Base-by-base conservation (phyloP, 352 stramenopile species). In the Globisporangium radiosum region DNA sequence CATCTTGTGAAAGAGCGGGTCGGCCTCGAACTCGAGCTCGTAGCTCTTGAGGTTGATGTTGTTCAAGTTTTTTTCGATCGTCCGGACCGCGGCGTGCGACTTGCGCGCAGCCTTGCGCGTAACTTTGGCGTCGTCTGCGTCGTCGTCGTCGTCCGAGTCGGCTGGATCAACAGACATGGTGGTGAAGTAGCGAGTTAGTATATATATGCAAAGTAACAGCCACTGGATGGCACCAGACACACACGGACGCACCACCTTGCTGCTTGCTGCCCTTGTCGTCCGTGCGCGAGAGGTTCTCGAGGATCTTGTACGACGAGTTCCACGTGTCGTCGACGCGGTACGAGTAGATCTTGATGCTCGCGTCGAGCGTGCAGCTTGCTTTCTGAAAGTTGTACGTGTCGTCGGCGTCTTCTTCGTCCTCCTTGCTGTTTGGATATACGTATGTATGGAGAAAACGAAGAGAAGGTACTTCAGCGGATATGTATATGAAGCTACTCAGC, bases 311-410 rank as follows among this genome's bases (percentile, higher is more conserved):
- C 51, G 90, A 98, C 52, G 90, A 97, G 44, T 96, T 90, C 81
- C 97, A 97, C 52, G 97, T 98, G 69, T 99, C 96, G 66, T 99
- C 97, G 39, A 99, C 97, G 57, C 97, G 92, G 70, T 98, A 98
- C 43, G 93, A 98, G 73, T 99, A 99, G 63, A 99, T 99, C 73
- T 99, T 99, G 33, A 99, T 94, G 64, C 88, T 98, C 2, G 97
- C 96, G 68, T 99, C 96, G n/a, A 99, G 68, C 15, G 96, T 99
- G 70, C 96, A 99, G 60, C 87, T 98, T 36, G 97, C 97, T 60
- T 98, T 98, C 64, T 98, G 96, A 66, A 99, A 99, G 68, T 99
- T 99, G 57, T 87, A 94, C 57, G 84, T 92, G 25, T 83, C 72
- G 39, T 86, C 62, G 4, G 63, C 58, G 39, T 73, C 64, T 51